Conservation (phyloP, 495 filamentous ascomycete genomes). For the Echria macrotheca region DNA sequence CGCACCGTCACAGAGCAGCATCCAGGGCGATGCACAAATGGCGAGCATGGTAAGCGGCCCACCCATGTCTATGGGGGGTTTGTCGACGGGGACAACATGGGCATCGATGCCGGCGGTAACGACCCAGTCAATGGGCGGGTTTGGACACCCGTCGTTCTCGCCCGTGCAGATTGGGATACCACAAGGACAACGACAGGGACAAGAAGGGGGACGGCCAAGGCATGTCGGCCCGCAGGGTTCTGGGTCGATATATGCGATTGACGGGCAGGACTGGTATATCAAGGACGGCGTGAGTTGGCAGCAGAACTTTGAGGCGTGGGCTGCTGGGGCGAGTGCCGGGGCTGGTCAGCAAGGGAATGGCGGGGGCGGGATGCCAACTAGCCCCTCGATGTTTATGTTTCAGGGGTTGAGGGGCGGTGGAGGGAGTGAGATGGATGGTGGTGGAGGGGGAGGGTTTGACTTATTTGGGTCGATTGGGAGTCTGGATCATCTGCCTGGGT, state of each 20-base stretch:
- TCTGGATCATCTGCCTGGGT: slow-evolving; percentile 25
- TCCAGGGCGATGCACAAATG: too few species aligned
- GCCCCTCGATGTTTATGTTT: slow-evolving; percentile 26
- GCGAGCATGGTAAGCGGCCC: slow-evolving; percentile 13
- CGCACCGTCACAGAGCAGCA: slow-evolving; percentile 2
- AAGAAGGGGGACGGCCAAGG: too few species aligned
- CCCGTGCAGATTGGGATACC: too few species aligned
- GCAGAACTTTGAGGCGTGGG: slow-evolving; percentile 41
- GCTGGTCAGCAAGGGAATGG: background rate
- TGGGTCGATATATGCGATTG: slow-evolving; percentile 34
- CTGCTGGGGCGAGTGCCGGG: slow-evolving; percentile 3
- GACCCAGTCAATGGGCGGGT: slow-evolving; percentile 16
- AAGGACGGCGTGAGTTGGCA: slow-evolving; percentile 48
- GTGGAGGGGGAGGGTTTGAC: too few species aligned
- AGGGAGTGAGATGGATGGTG: slow-evolving; percentile 16
- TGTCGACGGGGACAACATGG: slow-evolving; percentile 22
- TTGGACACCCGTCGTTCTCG: slow-evolving; percentile 12
- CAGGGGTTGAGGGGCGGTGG: slow-evolving; percentile 12
- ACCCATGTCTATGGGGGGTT: slow-evolving; percentile 21
- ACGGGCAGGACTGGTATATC: slow-evolving; percentile 47
- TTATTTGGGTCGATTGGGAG: slow-evolving; percentile 19
- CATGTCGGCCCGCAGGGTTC: too few species aligned
- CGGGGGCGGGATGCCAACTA: slow-evolving; percentile 1
- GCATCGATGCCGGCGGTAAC: slow-evolving; percentile 14
- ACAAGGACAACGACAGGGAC: too few species aligned